Conservation (phyloP, 371 early-diverging fungal genomes). For the Umbelopsis sp. region DNA sequence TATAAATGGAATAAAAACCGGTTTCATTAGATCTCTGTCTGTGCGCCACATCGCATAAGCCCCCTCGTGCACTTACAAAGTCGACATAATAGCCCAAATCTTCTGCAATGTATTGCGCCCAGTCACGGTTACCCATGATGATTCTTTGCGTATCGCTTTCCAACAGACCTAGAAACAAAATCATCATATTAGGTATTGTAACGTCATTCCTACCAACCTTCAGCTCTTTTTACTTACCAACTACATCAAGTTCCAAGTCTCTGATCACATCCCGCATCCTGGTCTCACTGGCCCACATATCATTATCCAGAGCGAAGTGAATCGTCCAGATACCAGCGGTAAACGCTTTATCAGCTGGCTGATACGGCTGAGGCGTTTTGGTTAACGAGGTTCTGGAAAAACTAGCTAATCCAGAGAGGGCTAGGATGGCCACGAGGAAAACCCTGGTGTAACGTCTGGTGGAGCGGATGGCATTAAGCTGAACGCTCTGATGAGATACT, state of each 20-base stretch:
- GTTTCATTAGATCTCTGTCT: background rate
- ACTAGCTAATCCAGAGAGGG: slow-evolving; percentile 42
- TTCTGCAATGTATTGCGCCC: slow-evolving; percentile 81
- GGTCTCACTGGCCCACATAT: slow-evolving; percentile 80
- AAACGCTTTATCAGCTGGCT: slow-evolving; percentile 67
- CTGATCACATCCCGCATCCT: slow-evolving; percentile 78
- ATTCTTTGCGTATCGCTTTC: slow-evolving; percentile 83
- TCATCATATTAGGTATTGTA: background rate
- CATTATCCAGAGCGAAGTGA: slow-evolving; percentile 85
- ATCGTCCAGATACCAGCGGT: slow-evolving; percentile 90
- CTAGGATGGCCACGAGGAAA: slow-evolving; percentile 31
- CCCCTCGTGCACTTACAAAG: slow-evolving; percentile 52
- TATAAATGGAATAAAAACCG: slow-evolving; percentile 6
- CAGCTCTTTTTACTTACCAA: slow-evolving; percentile 49
- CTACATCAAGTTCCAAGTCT: slow-evolving; percentile 79
- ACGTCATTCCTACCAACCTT: background rate
- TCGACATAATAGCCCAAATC: slow-evolving; percentile 78
- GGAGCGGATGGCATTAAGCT: slow-evolving; percentile 41
- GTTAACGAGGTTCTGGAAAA: slow-evolving; percentile 34
- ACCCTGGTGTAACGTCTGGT: slow-evolving; percentile 43
- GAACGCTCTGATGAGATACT: slow-evolving; percentile 30
- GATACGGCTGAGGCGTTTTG: slow-evolving; percentile 60
- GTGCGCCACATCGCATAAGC: slow-evolving; percentile 9
- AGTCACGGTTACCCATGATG: slow-evolving; percentile 88
- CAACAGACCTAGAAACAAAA: slow-evolving; percentile 54